Conservation (phyloP, 2,329 filamentous ascomycete species). For the Microdochium paspali region DNA sequence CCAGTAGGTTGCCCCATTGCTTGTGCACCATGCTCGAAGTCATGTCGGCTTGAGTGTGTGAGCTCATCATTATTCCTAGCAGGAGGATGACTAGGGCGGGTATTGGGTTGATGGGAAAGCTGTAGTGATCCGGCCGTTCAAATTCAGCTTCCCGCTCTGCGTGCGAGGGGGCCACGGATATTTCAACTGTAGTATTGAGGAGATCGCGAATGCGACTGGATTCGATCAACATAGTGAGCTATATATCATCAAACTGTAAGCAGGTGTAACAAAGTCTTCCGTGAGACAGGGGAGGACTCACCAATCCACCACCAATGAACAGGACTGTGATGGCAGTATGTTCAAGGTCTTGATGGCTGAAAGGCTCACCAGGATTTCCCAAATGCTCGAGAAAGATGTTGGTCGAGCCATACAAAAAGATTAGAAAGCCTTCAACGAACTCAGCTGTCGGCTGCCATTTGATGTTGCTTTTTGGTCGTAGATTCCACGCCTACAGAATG, state of each 20-base stretch:
- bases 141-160: conserved; percentile 37
- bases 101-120: conserved; percentile 76
- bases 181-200: conserved; percentile 43
- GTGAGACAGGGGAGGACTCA: conserved; percentile 34
- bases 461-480: conserved; percentile 54
- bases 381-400: conserved; percentile 93
- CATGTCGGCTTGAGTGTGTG: conserved; percentile 77
- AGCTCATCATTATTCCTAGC: conserved; percentile 90
- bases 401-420: conserved; percentile 79
- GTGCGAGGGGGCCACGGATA: conserved; percentile 26
- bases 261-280: too few relatives aligned
- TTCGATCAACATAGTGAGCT: conserved; percentile 66
- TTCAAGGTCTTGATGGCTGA: conserved; percentile 75
- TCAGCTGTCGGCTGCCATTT: conserved; percentile 73
- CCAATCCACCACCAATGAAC: conserved; percentile 86
- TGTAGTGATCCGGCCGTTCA: conserved; percentile 56
- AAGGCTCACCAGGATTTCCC: conserved; percentile 58
- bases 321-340: conserved; percentile 88
- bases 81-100: conserved; percentile 80
- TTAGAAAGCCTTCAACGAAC: conserved; percentile 81
- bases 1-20: conserved; percentile 83
- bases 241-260: conserved; percentile 2
- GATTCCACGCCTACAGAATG: conserved; percentile 63
- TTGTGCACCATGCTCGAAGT: conserved; percentile 85
- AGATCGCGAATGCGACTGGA: conserved; percentile 60